Evolutionary conservation across 202 grass and related monocot genomes (phyloP), one percentile per base, ranked within the genome.

Genomic region (Digitaria exilis): DNA sequence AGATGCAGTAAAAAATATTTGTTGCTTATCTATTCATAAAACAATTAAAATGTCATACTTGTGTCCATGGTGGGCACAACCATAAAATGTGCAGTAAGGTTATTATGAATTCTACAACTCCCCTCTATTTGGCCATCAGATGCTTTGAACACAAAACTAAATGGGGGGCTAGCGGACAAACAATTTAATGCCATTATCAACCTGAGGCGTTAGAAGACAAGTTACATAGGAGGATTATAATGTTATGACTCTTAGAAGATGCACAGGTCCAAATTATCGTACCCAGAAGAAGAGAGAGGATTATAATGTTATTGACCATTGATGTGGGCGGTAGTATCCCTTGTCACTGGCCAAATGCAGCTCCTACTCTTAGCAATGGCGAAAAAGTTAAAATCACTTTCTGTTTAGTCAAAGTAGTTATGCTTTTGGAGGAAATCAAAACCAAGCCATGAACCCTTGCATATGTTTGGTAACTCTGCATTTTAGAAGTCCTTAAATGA

Each of bases 321-420:
- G 89, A 78, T 31, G 39, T 68, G 35, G 51, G 18, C 56, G 34
- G 50, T 21, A 0, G 9, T 19, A 86, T 92, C 91, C 2, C 4
- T 0, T 45, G 87, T 66, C 68, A 98, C 83, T 1, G 21, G 80
- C 88, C 88, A 98, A 77, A 98, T 95, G 81, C 93, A 98, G 12
- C 2, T 51, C 78, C 93, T 97, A 28, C 56, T 59, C 56, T 59
- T 59, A 59, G 56, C 7, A 1, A 59, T 59, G 56, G 12, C 22
- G 14, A 60, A 60, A 15, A 59, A 28, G 12, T 59, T 13, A 4
- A 25, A 58, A 58, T 58, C n/a, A n/a, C n/a, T 56, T 56, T 56
- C 22, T 58, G 24, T 26, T 26, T 58, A 25, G 56, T 26, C 24
- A 26, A 59, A 59, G 10, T 24, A 59, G 11, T 1, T 28, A 25